These are phyloP conservation scores for Phellopilus nigrolimitatus DNA, from an alignment of 1,284 basidiomycete species.

Conservation along the genomic window DNA sequence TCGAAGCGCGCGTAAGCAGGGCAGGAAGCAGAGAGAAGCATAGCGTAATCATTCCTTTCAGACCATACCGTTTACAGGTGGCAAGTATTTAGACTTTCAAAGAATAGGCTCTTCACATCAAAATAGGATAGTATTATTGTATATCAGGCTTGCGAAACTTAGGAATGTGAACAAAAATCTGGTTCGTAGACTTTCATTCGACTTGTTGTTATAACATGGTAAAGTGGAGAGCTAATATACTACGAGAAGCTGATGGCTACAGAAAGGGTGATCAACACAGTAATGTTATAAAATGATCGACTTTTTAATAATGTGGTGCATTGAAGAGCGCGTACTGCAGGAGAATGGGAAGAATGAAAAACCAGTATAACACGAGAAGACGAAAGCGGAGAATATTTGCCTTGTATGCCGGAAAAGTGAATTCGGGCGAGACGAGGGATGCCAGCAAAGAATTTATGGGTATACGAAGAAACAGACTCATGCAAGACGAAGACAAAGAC, in stretches of 20 bases:
- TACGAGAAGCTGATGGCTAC: conserved; percentile 19
- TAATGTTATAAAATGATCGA: conserved; percentile 14
- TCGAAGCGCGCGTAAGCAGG: background rate
- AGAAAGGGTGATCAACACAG: conserved; percentile 20
- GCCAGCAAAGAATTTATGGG: conserved; percentile 5
- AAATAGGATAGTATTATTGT: no score
- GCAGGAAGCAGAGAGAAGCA: background rate
- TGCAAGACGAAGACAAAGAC: background rate
- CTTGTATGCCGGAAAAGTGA: conserved; percentile 4
- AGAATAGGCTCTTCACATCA: background rate
- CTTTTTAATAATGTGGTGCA: conserved; percentile 4
- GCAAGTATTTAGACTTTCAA: conserved; percentile 4
- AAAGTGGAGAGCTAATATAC: conserved; percentile 10
- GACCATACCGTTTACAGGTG: conserved; percentile 5
- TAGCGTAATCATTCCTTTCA: conserved; percentile 9
- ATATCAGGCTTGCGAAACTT: no score
- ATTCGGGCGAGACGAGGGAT: conserved; percentile 4
- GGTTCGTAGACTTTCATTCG: background rate
- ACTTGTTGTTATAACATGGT: conserved; percentile 11
- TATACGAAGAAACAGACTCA: conserved; percentile 8
- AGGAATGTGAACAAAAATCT: background rate
- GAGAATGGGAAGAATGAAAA: background rate
- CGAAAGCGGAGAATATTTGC: conserved; percentile 8
- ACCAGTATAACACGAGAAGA: conserved; percentile 6
- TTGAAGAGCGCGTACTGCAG: conserved; percentile 3